These are phyloP conservation scores for Venturia pyrina DNA, from an alignment of 2,329 filamentous ascomycete genomes.

Conservation along the genomic window DNA sequence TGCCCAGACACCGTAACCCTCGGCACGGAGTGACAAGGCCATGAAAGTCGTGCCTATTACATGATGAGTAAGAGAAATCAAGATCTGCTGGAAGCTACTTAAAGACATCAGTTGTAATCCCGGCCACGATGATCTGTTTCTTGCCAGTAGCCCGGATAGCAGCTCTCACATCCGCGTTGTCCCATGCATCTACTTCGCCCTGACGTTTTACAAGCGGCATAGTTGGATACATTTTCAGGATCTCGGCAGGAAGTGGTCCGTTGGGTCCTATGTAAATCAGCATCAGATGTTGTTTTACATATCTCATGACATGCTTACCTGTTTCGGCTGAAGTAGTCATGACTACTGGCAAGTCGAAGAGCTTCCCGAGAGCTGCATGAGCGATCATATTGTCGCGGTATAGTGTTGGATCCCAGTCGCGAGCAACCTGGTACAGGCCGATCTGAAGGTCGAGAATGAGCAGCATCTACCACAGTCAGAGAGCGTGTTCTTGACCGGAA, in stretches of 20 bases:
- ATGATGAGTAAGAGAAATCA: background rate
- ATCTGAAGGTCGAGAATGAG: slow-evolving; percentile 51
- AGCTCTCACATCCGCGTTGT: slow-evolving; percentile 57
- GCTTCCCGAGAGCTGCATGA: slow-evolving; percentile 54
- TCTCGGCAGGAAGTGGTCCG: slow-evolving; percentile 59
- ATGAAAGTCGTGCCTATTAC: slow-evolving; percentile 54
- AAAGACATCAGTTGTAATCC: slow-evolving; percentile 64
- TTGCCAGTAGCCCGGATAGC: slow-evolving; percentile 56
- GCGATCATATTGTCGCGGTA: slow-evolving; percentile 59
- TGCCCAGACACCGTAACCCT: slow-evolving; percentile 64
- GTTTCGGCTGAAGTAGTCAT: slow-evolving; percentile 59
- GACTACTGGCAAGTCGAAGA: slow-evolving; percentile 59
- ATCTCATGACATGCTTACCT: slow-evolving; percentile 20
- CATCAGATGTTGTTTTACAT: background rate
- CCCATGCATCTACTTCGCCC: slow-evolving; percentile 70
- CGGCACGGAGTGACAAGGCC: slow-evolving; percentile 59
- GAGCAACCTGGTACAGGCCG: slow-evolving; percentile 48
- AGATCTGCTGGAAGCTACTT: slow-evolving; percentile 26
- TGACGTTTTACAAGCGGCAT: slow-evolving; percentile 57
- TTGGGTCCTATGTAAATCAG: slow-evolving; percentile 47
- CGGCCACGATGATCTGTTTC: slow-evolving; percentile 61
- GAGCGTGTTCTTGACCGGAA: background rate
- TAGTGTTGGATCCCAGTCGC: slow-evolving; percentile 56
- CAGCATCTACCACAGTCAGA: slow-evolving; percentile 32
- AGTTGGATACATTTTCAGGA: slow-evolving; percentile 55